A percentile compares a stretch with the other conserved stretches of the same genome.
These are phyloP conservation scores for Sisymbrium altissimum DNA, from an alignment of 345 rosid genomes.

Conservation along the genomic window DNA sequence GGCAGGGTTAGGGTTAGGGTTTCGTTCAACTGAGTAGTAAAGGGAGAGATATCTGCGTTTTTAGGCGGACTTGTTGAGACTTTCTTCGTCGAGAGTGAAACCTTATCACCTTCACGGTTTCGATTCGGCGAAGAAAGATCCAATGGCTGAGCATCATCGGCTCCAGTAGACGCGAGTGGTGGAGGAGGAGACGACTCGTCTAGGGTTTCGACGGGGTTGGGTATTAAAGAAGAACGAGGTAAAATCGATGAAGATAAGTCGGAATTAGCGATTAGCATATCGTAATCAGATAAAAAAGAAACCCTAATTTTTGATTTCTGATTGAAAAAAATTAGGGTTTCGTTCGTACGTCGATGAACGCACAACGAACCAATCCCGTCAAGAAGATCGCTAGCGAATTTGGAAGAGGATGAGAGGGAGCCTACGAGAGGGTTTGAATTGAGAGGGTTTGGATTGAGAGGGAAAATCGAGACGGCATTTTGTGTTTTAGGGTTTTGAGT, in stretches of 20 bases:
- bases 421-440: background rate
- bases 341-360: background rate
- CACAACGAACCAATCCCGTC: background rate
- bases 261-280: background rate
- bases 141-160: constrained; percentile 2
- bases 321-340: constrained; percentile 17
- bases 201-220: constrained; percentile 24
- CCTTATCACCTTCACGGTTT: background rate
- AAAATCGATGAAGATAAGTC: background rate
- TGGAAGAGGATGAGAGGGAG: background rate
- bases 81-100: background rate
- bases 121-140: constrained; percentile 20
- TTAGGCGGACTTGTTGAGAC: too few relatives aligned
- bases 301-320: background rate
- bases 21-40: background rate
- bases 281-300: background rate
- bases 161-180: too few relatives aligned
- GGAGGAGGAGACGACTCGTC: constrained; percentile 1
- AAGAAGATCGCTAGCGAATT: background rate
- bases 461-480: constrained; percentile 30
- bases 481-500: constrained; percentile 6
- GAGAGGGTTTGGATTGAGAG: constrained; percentile 34
- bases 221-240: background rate
- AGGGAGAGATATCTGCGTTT: too few relatives aligned
- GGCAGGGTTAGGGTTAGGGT: background rate